Evolutionary conservation across 306 rosid species (phyloP).

Genomic region (Quercus suber): DNA sequence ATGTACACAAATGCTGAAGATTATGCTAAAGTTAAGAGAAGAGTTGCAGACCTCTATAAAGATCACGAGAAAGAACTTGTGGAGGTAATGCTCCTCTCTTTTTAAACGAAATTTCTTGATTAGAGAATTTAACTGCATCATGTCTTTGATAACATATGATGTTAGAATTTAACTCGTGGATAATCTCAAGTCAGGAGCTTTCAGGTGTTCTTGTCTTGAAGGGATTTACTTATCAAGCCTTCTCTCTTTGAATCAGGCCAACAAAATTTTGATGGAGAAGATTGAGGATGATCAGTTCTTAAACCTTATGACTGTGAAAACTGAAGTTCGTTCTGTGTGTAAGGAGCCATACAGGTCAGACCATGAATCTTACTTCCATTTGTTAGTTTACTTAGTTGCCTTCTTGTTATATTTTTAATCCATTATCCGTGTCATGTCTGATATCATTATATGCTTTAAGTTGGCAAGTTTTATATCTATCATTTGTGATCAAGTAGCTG

Average conservation of each 20-base stretch:
- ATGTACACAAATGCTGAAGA: slow-evolving; percentile 94
- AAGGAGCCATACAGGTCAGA: slow-evolving; percentile 96
- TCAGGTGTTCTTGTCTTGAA: slow-evolving; percentile 14
- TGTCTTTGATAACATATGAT: slow-evolving; percentile 10
- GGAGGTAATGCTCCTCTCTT: slow-evolving; percentile 56
- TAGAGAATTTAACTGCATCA: neutral
- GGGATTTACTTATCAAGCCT: slow-evolving; percentile 31
- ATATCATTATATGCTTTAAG: neutral
- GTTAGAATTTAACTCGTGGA: neutral
- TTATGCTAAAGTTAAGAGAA: slow-evolving; percentile 85
- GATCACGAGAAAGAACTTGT: slow-evolving; percentile 90
- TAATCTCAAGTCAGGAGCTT: slow-evolving; percentile 3
- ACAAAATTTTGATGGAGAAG: slow-evolving; percentile 73
- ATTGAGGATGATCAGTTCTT: slow-evolving; percentile 93
- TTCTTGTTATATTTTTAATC: slow-evolving; percentile 18
- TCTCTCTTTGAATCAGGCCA: slow-evolving; percentile 60
- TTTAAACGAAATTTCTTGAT: slow-evolving; percentile 18
- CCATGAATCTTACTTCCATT: slow-evolving; percentile 22
- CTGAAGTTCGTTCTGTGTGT: slow-evolving; percentile 77
- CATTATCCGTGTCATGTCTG: slow-evolving; percentile 5
- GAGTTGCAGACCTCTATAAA: slow-evolving; percentile 77
- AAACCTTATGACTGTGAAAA: slow-evolving; percentile 75
- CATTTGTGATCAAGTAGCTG: neutral
- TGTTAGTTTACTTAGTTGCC: slow-evolving; percentile 13
- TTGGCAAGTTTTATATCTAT: neutral